Base-by-base conservation (phyloP, 306 rosid species). In the Vigna unguiculata region DNA sequence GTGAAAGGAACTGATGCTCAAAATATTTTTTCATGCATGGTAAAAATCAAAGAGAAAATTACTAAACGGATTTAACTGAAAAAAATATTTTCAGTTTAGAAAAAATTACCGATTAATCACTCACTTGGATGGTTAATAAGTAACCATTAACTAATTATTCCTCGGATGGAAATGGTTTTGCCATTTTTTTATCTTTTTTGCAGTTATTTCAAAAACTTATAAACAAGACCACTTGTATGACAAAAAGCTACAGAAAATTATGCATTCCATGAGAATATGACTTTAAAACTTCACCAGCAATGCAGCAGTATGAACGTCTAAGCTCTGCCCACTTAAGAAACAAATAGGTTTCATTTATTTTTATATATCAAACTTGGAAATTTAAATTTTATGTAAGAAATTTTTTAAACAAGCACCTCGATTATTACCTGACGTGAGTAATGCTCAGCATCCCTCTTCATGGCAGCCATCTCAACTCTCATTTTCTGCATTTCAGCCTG, bases 381-480 rank as follows among this genome's bases (percentile, higher is more conserved):
- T 19, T 52, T 40, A 72, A 53, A 72, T 28, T 46, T 59, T 60
- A 62, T 60, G 66, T 43, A 46, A 58, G 54, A 77, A 9, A 61
- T 75, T 47, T 38, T 70, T 32, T 12, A 67, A 28, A 67, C 52
- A 62, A 78, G 54, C 64, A 83, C 66, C 78, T 62, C 57, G 25
- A 74, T 71, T 49, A 58, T 45, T 78, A 95, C 99, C 97, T 95
- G 99, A 72, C 97, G 99, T 7, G 99, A 95, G 81, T 95, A 95
- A 79, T 95, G 99, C 88, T 95, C 99, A 46, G 97, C 97, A 81
- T 95, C 99, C 87, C 99, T 89, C 89, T 89, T 95, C 99, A 95
- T 95, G 79, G 99, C 96, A 87, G 99, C 97, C 97, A 95, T 90
- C 87, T 95, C 99, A 83, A 95, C 97, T 86, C 97, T 95, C 91